Base-by-base conservation (phyloP, 371 early-diverging fungal genomes). In the Mucor piriformis region DNA sequence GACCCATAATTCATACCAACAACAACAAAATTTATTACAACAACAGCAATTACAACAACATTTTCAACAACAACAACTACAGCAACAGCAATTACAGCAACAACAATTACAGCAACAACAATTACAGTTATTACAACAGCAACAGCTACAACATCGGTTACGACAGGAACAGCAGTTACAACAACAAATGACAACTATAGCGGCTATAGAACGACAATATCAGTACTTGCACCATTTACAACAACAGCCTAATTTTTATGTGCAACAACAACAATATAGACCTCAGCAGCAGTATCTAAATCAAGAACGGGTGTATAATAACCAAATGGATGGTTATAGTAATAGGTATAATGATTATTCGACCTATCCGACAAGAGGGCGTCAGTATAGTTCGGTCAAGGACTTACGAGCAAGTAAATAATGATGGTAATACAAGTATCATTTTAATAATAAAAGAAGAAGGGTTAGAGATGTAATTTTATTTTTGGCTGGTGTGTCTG, bases 61-160 rank as follows among this genome's bases (percentile, higher is more conserved):
- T 2, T 16, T 33, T 15, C 52, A 52, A 12, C 54, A 43, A 18
- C 40, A 42, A 42, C 21, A 34, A 38, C 25, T 20, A 25, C 52
- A 51, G 20, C 51, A 51, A 13, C 46, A 44, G 34, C 33, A 29
- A n/a, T 44, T 44, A 24, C 44, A 55, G 12, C 56, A 55, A 54
- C 20, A 44, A 18, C 33, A 20, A 46, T 18, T 33, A 24, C 57
- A 57, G 12, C 47, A 48, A 27, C 29, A 11, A n/a, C 40, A 38
- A 25, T 18, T 18, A 29, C 33, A 24, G 13, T 29, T 25, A 29
- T 33, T 25, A 16, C 32, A 5, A 18, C 29, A 21, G 34, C 54
- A 43, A 12, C 54, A 53, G 27, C 16, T 15, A 5, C 40, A 24
- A 13, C 40, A 32, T 29, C 47, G 13, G 11, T 13, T 7, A 33